Conservation (phyloP, 176 grass and related monocot species). For the Ananas comosus region DNA sequence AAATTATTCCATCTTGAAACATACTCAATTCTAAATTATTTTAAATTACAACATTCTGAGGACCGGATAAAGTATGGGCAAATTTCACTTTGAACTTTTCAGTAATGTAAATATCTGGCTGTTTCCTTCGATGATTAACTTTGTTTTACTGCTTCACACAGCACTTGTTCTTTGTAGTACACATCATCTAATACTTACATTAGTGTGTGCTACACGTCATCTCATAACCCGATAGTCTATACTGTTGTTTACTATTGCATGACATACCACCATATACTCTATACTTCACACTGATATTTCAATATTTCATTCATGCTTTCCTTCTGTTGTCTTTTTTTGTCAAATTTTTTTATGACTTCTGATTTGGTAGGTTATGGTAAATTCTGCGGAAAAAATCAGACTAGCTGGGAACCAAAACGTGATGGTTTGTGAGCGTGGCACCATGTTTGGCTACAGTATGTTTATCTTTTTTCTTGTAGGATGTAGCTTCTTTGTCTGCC, state of each 20-base stretch:
- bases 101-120: background rate
- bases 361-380: slow-evolving; percentile 53
- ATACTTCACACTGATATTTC: slow-evolving; percentile 15
- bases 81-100: background rate
- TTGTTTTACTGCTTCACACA: background rate
- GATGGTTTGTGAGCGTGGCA: slow-evolving; percentile 97
- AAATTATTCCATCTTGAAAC: background rate
- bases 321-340: background rate
- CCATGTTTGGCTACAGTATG: slow-evolving; percentile 99
- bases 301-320: slow-evolving; percentile 10
- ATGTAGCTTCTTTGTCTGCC: background rate
- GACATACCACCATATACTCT: background rate
- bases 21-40: background rate
- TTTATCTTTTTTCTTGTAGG: slow-evolving; percentile 18
- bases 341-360: slow-evolving; percentile 2
- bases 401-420: slow-evolving; percentile 89
- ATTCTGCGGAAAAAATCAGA: slow-evolving; percentile 89
- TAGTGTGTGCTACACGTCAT: too few relatives aligned
- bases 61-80: background rate
- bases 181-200: too few relatives aligned
- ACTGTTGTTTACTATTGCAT: too few relatives aligned
- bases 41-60: background rate
- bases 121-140: background rate
- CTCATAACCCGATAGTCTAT: too few relatives aligned
- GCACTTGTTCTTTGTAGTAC: background rate